Percentiles rank a stretch among this genome's conserved stretches.
Conservation (phyloP, 345 rosid genomes). For the Populus davidiana region DNA sequence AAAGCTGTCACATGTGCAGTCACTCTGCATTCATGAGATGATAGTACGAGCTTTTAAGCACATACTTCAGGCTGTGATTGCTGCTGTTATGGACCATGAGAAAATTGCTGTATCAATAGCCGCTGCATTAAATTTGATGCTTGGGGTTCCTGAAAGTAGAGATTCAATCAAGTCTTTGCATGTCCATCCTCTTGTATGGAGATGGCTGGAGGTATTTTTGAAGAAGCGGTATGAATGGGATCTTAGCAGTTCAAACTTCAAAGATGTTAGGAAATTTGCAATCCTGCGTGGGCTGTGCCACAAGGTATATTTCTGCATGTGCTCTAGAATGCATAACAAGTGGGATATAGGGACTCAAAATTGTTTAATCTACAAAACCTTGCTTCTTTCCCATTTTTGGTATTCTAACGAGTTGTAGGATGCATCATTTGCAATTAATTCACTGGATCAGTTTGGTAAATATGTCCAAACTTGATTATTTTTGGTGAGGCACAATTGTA, state of each 20-base stretch:
- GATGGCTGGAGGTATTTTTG: conserved; percentile 84
- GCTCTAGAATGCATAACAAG: not conserved
- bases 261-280: conserved; percentile 83
- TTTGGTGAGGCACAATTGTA: not conserved
- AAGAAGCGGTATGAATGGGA: conserved; percentile 92
- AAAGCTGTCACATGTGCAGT: conserved; percentile 90
- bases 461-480: not conserved
- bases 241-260: conserved; percentile 69
- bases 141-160: conserved; percentile 66
- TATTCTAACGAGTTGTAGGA: conserved; percentile 5
- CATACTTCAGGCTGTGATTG: conserved; percentile 81
- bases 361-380: not conserved
- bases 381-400: not conserved
- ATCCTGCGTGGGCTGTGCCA: conserved; percentile 92
- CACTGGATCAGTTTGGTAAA: not conserved
- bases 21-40: conserved; percentile 97
- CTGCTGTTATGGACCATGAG: conserved; percentile 56
- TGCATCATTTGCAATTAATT: not conserved
- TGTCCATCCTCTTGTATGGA: conserved; percentile 73
- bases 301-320: conserved; percentile 50
- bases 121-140: conserved; percentile 88
- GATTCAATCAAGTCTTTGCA: conserved; percentile 40
- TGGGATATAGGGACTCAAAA: not conserved
- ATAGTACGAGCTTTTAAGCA: conserved; percentile 93
- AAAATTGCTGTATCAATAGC: conserved; percentile 69